Evolutionary conservation across 345 rosid genomes (phyloP).

Genomic region (Arabidopsis arenosa): DNA sequence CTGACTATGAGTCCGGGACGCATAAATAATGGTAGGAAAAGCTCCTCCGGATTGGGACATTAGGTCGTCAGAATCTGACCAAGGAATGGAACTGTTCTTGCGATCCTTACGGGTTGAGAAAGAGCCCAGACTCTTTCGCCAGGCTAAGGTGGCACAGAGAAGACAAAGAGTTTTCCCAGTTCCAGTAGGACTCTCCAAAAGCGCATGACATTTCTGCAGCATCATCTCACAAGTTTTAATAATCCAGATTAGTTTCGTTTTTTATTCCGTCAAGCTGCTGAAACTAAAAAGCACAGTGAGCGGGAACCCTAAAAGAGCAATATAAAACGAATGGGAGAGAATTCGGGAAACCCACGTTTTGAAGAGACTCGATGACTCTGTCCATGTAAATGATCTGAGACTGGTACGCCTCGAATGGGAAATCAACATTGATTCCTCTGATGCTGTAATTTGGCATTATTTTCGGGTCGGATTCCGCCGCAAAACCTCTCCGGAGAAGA

Average conservation of each 20-base stretch:
- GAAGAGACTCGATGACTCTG: constrained; percentile 84
- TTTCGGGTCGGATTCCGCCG: not conserved
- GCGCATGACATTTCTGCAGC: constrained; percentile 81
- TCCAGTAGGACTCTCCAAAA: constrained; percentile 98
- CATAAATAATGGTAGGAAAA: constrained; percentile 79
- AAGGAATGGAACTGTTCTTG: constrained; percentile 30
- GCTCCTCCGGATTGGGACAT: constrained; percentile 45
- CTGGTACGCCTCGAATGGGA: constrained; percentile 91
- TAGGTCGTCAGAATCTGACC: constrained; percentile 30
- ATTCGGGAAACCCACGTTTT: constrained; percentile 56
- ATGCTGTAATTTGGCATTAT: constrained; percentile 88
- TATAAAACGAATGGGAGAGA: not conserved
- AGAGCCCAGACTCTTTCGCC: constrained; percentile 89
- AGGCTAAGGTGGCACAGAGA: constrained; percentile 96
- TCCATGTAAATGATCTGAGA: constrained; percentile 96
- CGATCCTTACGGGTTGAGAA: constrained; percentile 65
- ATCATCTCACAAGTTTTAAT: constrained; percentile 4
- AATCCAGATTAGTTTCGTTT: not conserved
- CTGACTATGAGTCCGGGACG: constrained; percentile 97
- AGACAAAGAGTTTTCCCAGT: constrained; percentile 96
- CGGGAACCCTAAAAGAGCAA: constrained; percentile 8
- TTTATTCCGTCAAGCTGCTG: no score
- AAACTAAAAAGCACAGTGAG: not conserved
- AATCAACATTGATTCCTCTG: constrained; percentile 87
- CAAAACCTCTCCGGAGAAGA: constrained; percentile 4